Evolutionary conservation across 73 alveolate genomes (phyloP).

Genomic region (Paramecium sonneborni): DNA sequence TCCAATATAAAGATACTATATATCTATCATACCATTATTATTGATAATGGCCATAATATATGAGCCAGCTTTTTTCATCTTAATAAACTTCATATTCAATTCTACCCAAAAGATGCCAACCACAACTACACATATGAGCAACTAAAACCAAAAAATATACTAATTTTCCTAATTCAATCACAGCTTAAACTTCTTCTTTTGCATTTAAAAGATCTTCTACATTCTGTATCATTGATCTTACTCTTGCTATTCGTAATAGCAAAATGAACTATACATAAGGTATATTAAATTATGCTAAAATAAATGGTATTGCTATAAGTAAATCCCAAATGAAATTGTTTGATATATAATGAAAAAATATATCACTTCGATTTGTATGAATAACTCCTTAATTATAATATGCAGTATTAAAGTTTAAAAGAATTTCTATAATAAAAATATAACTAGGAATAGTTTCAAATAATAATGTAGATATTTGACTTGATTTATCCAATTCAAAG

Average conservation of each 20-base stretch:
- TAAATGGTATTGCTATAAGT: slow-evolving; percentile 52
- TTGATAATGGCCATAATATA: neutral
- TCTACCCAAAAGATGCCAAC: slow-evolving; percentile 49
- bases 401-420: slow-evolving; percentile 60
- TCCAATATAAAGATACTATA: slow-evolving; percentile 64
- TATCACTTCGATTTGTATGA: neutral
- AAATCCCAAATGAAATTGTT: slow-evolving; percentile 50
- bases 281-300: slow-evolving; percentile 51
- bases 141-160: slow-evolving; percentile 48
- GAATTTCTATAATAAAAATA: slow-evolving; percentile 46
- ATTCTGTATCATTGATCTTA: slow-evolving; percentile 41
- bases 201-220: slow-evolving; percentile 55
- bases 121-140: slow-evolving; percentile 65
- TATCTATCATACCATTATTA: slow-evolving; percentile 46
- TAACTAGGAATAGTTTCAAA: slow-evolving; percentile 60
- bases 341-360: slow-evolving; percentile 16
- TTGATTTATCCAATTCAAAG: neutral
- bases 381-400: slow-evolving; percentile 58
- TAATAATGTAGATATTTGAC: neutral
- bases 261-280: slow-evolving; percentile 45
- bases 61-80: slow-evolving; percentile 34
- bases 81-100: slow-evolving; percentile 27
- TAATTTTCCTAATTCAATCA: slow-evolving; percentile 52
- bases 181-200: slow-evolving; percentile 53
- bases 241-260: slow-evolving; percentile 31